A percentile compares a stretch with the other conserved stretches of the same genome.
Evolutionary conservation across 345 rosid species (phyloP).

Genomic region (Turritis glabra): DNA sequence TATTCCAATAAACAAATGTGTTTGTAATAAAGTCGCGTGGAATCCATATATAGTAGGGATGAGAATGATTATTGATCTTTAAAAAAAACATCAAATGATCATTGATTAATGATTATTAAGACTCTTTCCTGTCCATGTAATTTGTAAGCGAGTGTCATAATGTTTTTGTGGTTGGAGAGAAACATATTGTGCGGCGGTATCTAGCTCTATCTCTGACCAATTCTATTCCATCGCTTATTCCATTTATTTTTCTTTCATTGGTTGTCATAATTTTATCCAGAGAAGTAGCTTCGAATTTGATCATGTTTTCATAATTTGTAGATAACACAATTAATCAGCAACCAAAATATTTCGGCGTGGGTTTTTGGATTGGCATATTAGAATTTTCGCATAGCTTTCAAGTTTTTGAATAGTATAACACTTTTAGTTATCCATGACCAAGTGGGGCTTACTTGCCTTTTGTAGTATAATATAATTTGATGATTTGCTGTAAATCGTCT

Average conservation of each 20-base stretch:
- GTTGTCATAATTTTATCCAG: neutral
- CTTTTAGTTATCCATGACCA: conserved; percentile 10
- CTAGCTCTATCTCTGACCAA: conserved; percentile 31
- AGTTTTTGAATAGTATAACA: conserved; percentile 17
- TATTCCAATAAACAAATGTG: neutral
- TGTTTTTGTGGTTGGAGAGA: conserved; percentile 26
- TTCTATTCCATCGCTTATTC: neutral
- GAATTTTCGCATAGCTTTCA: conserved; percentile 12
- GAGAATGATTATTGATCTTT: neutral
- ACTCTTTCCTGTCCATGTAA: conserved; percentile 32
- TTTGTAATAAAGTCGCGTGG: conserved; percentile 4
- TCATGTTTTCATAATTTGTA: conserved; percentile 15
- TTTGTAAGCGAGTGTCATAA: conserved; percentile 18
- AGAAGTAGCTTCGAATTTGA: conserved; percentile 21
- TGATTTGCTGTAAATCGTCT: too few species aligned
- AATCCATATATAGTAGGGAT: conserved; percentile 3
- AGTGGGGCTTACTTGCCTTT: neutral
- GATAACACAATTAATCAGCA: neutral
- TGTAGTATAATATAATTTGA: neutral
- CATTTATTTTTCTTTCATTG: neutral
- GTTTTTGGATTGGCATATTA: conserved; percentile 12
- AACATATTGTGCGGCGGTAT: conserved; percentile 24
- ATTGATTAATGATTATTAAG: conserved; percentile 22
- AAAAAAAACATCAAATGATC: neutral
- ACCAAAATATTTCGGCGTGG: neutral